A percentile compares a stretch with the other conserved stretches of the same genome.
Evolutionary conservation across 2,329 filamentous ascomycete species (phyloP).

Genomic region (Aspergillus aculeatus): DNA sequence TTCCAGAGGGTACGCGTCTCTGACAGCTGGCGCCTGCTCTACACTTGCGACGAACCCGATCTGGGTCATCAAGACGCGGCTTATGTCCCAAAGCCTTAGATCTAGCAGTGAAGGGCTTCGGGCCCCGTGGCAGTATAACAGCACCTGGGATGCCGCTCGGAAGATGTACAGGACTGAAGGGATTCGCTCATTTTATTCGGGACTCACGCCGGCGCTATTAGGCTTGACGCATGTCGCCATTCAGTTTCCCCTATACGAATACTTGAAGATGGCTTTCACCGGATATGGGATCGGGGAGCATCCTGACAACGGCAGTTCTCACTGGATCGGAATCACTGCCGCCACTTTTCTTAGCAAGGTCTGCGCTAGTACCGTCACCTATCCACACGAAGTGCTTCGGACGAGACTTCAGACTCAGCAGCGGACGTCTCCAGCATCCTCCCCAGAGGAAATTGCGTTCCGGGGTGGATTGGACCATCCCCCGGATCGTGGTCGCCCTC

Average conservation of each 20-base stretch:
- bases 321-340: conserved; percentile 79
- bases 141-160: conserved; percentile 83
- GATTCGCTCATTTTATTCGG: conserved; percentile 88
- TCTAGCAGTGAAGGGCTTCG: conserved; percentile 52
- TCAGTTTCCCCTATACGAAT: conserved; percentile 95
- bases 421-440: conserved; percentile 53
- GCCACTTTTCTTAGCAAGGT: conserved; percentile 94
- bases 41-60: conserved; percentile 96
- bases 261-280: conserved; percentile 84
- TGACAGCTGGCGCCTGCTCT: conserved; percentile 86
- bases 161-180: conserved; percentile 97
- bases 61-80: conserved; percentile 97
- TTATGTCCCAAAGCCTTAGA: conserved; percentile 82
- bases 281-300: conserved; percentile 81
- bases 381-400: conserved; percentile 93
- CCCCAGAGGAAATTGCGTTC: conserved; percentile 55
- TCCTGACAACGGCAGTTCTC: conserved; percentile 59
- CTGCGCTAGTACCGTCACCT: conserved; percentile 89
- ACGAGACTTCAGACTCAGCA: conserved; percentile 93
- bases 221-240: conserved; percentile 94
- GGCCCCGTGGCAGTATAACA: conserved; percentile 79
- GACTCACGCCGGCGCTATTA: conserved; percentile 84
- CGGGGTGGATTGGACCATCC: conserved; percentile 39
- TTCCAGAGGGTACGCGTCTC: conserved; percentile 83
- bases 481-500: conserved; percentile 47